Base-by-base conservation (phyloP, 2,329 filamentous ascomycete species). In the Lasiodiplodia theobromae region DNA sequence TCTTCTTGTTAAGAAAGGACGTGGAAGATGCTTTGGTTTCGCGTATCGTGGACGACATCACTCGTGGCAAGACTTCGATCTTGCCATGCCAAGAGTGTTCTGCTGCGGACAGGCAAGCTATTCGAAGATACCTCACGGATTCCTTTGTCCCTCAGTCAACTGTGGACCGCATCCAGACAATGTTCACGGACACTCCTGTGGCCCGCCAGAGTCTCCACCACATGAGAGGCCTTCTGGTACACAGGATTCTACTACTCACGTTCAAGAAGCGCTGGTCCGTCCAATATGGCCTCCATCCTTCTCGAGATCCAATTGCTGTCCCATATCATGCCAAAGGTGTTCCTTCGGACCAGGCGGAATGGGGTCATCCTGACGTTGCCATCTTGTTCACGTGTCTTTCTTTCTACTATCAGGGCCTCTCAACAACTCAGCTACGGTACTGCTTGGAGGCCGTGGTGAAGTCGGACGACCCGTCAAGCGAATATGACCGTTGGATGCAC, bases 251-350 rank as follows among this genome's bases (percentile, higher is more conserved):
- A 0, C 73, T 87, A 1, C 84, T 89, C 31, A 85, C 83, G 2
- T 73, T 91, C 0, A 86, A 86, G 63, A 92, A 91, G 73, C 79
- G 88, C 4, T 92, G 86, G 86, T 89, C 90, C 34, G 90, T 93
- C 0, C 83, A 88, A 53, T 94, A 83, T 70, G 82, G 82, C 0
- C 70, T 83, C 0, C 75, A 81, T 68, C 74, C 86, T 0, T 56
- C 70, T 0, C 82, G 91, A 16, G 81, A 84, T 51, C 87, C 88
- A 0, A 85, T 91, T 5, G 89, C 90, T 0, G 91, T 93, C 0
- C 91, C 89, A 0, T 92, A 84, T 64, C 70, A 52, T 79, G 0
- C 65, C 1, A 69, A 69, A 11, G 68, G 68, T 11, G 65, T 92
- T 1, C 81, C 86, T 52, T 92, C 77, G 34, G 77, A 77, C 1